phyloP scores from a whole-genome alignment of 371 early-diverging fungal species.

The Paramicrosporidium saccamoebae region DNA sequence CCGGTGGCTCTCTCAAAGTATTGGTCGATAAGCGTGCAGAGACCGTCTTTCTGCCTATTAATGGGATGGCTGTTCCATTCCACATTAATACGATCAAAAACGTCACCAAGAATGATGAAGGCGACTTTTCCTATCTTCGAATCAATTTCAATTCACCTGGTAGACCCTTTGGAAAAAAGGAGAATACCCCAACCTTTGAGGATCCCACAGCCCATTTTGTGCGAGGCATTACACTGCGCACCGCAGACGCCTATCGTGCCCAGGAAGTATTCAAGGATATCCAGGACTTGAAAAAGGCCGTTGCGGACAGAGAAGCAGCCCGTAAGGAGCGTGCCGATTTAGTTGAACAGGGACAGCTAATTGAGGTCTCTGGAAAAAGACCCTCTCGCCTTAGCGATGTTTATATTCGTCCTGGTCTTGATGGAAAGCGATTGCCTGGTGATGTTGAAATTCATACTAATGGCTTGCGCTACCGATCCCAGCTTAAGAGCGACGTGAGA shows the following conservation, averaged over 20 bases:
- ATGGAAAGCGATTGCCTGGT: constrained; percentile 56
- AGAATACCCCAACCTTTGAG: constrained; percentile 52
- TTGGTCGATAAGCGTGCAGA: constrained; percentile 61
- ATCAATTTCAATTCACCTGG: constrained; percentile 90
- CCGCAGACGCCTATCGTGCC: constrained; percentile 44
- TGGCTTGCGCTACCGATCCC: constrained; percentile 61
- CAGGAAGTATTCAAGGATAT: constrained; percentile 46
- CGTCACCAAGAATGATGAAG: constrained; percentile 78
- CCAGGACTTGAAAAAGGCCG: constrained; percentile 55
- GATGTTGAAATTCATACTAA: constrained; percentile 78
- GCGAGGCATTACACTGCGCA: constrained; percentile 57
- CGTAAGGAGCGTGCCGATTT: constrained; percentile 77
- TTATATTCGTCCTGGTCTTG: constrained; percentile 44
- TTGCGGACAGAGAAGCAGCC: constrained; percentile 60
- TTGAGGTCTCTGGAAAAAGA: constrained; percentile 36
- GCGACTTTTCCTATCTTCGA: constrained; percentile 68
- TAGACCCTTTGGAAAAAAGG: constrained; percentile 59
- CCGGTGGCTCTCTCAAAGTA: constrained; percentile 14
- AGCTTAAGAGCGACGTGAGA: constrained; percentile 36
- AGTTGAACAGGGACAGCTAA: constrained; percentile 65
- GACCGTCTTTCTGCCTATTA: constrained; percentile 76
- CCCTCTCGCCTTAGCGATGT: constrained; percentile 51
- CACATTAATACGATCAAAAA: constrained; percentile 90
- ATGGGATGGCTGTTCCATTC: constrained; percentile 92
- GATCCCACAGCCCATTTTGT: constrained; percentile 64